These are phyloP conservation scores for Melocanna baccifera DNA, from an alignment of 176 grass and related monocot genomes.

Conservation along the genomic window DNA sequence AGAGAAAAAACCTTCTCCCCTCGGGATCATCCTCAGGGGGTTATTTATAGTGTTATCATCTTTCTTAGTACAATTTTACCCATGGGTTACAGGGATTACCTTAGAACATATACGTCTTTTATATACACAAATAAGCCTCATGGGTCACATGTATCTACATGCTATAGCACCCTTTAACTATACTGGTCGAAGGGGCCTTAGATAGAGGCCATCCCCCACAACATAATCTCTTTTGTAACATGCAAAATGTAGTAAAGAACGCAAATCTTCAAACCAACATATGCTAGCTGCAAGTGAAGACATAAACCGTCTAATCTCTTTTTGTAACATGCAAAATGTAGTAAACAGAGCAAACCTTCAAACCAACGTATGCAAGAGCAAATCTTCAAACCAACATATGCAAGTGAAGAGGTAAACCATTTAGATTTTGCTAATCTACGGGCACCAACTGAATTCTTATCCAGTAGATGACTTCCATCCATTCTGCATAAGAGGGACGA, in stretches of 20 bases:
- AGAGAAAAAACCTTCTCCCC: no score
- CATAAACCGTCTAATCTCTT: not conserved
- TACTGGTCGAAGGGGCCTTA: no score
- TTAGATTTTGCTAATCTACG: not conserved
- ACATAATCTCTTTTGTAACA: not conserved
- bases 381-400: not conserved
- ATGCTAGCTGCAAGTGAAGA: not conserved
- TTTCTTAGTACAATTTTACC: no score
- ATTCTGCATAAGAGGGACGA: not conserved
- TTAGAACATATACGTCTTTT: no score
- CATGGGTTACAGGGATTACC: no score
- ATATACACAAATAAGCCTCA: no score
- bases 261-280: not conserved
- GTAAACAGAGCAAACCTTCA: not conserved
- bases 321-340: not conserved
- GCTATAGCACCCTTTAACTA: no score
- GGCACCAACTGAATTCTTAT: not conserved
- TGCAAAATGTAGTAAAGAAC: not conserved
- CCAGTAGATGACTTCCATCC: not conserved
- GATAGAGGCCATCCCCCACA: no score
- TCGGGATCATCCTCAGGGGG: no score
- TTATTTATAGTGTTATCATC: no score
- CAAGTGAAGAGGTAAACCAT: not conserved
- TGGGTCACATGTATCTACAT: no score
- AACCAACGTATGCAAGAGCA: not conserved